These are phyloP conservation scores for Breviolum minutum DNA, from an alignment of 73 alveolate genomes.

Conservation along the genomic window DNA sequence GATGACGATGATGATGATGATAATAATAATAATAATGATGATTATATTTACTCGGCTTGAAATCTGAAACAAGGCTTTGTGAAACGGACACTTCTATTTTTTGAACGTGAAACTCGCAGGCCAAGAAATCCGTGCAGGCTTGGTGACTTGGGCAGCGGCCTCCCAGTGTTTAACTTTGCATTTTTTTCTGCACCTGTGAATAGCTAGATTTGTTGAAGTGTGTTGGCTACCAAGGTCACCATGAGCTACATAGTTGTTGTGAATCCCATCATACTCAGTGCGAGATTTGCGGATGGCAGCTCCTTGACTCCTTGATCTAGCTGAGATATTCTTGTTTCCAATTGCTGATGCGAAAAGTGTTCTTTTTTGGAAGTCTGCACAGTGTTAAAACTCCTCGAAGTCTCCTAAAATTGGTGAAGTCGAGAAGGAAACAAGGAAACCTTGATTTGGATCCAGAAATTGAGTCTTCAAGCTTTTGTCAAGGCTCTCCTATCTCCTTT, in stretches of 20 bases:
- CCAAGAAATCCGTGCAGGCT: slow-evolving; percentile 81
- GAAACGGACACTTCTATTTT: background rate
- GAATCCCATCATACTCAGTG: slow-evolving; percentile 82
- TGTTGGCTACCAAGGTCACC: slow-evolving; percentile 40
- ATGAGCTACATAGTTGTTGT: slow-evolving; percentile 93
- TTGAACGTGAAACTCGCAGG: background rate
- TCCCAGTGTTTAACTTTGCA: no score
- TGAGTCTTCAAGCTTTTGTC: background rate
- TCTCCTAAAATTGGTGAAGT: background rate
- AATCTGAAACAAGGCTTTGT: no score
- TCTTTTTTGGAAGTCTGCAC: no score
- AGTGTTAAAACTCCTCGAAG: no score
- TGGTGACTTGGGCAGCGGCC: slow-evolving; percentile 74
- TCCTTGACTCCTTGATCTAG: background rate
- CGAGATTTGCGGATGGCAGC: slow-evolving; percentile 90
- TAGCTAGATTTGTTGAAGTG: no score
- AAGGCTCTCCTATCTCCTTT: slow-evolving; percentile 84
- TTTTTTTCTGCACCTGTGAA: no score
- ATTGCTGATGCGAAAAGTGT: no score
- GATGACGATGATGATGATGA: background rate
- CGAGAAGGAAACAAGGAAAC: background rate
- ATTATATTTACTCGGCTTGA: no score
- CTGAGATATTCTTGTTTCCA: background rate
- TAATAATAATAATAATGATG: background rate
- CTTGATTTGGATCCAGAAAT: background rate